Evolutionary conservation across 805 yeast genomes (phyloP).

Genomic region (Tetrapisispora namnaoensis): DNA sequence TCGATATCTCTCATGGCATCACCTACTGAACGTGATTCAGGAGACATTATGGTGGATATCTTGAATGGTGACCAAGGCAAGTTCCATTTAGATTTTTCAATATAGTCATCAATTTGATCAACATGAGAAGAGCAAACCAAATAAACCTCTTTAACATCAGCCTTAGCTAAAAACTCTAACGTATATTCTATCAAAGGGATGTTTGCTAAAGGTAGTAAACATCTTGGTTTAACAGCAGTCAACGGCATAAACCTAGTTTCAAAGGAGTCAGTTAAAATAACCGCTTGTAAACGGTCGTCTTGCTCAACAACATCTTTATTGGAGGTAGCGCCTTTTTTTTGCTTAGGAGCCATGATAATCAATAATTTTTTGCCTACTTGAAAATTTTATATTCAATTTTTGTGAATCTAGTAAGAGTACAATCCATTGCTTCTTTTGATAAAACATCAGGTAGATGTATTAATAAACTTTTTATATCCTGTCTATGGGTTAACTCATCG

Average conservation of each 20-base stretch:
- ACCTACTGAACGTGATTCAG: constrained; percentile 87
- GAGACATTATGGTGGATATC: constrained; percentile 67
- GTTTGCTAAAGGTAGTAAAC: constrained; percentile 84
- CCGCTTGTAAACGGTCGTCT: constrained; percentile 80
- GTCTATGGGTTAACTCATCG: constrained; percentile 1
- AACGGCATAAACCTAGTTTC: constrained; percentile 90
- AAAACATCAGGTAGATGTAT: too few relatives aligned
- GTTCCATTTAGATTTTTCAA: constrained; percentile 64
- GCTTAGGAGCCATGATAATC: background rate
- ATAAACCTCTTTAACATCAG: constrained; percentile 83
- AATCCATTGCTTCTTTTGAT: too few relatives aligned
- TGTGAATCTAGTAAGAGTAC: too few relatives aligned
- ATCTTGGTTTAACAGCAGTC: constrained; percentile 77
- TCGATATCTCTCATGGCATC: constrained; percentile 97
- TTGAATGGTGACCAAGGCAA: constrained; percentile 67
- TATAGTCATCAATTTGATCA: constrained; percentile 74
- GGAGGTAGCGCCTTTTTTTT: background rate
- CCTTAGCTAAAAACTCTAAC: constrained; percentile 82
- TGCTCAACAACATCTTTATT: constrained; percentile 50
- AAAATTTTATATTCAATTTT: too few relatives aligned
- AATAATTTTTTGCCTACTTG: too few relatives aligned
- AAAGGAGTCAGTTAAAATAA: constrained; percentile 88
- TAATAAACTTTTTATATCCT: too few relatives aligned
- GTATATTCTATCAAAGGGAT: constrained; percentile 93
- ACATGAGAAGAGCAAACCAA: constrained; percentile 88